These are phyloP conservation scores for Diaporthe batatas DNA, from an alignment of 2,329 filamentous ascomycete species.

Conservation along the genomic window DNA sequence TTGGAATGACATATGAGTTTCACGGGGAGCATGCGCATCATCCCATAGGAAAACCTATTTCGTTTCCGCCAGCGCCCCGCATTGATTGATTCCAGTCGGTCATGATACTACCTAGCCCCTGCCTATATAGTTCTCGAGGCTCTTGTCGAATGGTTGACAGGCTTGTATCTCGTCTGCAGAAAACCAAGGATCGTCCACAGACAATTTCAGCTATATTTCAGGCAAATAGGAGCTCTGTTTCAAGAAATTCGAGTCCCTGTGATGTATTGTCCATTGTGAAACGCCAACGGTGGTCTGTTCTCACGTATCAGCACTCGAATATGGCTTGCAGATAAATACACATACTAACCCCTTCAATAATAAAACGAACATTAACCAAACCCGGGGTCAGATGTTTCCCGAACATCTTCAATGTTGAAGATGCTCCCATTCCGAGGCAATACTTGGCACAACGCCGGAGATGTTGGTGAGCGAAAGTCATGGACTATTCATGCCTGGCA, in stretches of 20 bases:
- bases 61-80: background rate
- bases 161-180: constrained; percentile 8
- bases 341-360: constrained; percentile 2
- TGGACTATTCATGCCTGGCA: too few relatives aligned
- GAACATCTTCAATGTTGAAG: too few relatives aligned
- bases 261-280: constrained; percentile 7
- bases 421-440: too few relatives aligned
- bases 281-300: constrained; percentile 1
- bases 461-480: too few relatives aligned
- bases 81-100: background rate
- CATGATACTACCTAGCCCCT: background rate
- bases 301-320: background rate
- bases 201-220: background rate
- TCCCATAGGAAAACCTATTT: constrained; percentile 13
- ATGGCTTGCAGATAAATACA: background rate
- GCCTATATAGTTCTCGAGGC: background rate
- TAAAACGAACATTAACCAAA: background rate
- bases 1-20: constrained; percentile 16
- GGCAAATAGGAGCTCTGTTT: constrained; percentile 3
- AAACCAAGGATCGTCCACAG: background rate
- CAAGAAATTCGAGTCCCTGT: constrained; percentile 3
- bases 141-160: background rate
- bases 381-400: too few relatives aligned
- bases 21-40: constrained; percentile 12
- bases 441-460: too few relatives aligned